Base-by-base conservation (phyloP, 257 asterid genomes). In the Anisodus tanguticus region DNA sequence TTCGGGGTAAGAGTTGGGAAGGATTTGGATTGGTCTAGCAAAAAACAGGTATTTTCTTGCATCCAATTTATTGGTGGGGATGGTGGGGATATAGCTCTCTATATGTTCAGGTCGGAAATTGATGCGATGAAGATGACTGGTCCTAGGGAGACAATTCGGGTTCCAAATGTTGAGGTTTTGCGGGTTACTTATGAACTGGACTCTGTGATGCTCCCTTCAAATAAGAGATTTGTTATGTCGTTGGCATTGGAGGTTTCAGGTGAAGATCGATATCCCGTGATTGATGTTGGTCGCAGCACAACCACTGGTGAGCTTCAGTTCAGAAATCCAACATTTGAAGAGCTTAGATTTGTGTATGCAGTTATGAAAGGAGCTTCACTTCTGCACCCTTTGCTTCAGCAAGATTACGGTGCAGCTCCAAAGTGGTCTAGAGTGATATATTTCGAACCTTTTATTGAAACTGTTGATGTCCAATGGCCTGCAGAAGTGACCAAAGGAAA, bases 391-490 rank as follows among this genome's bases (percentile, higher is more conserved):
- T 80, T 92, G 86, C 91, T 92, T 4, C 89, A 68, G 89, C 88
- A 90, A 68, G 91, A 86, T 53, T 66, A 59, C 19, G 85, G 86
- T 76, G 86, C 83, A 0, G 90, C 81, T 9, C 89, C 90, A 3
- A 92, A 82, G 85, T 91, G 89, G 83, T 86, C 88, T 19, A 87
- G 83, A 68, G 17, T 53, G 60, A 83, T 87, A 37, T 67, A 35
- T 85, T 90, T 92, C 76, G 83, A 82, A 85, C 87, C 91, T 37
- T 88, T 92, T 43, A 89, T 90, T 76, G 93, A 91, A 86, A 92
- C 95, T 2, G 90, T 90, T 82, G 94, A 91, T 88, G 89, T 92
- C 39, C 90, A 91, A 68, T 92, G 92, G 95, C 82, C 90, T 3
- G 60, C 71, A 0, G 92, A 90, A 58, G 88, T 89, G 88, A 67